These are phyloP conservation scores for Murraya paniculata DNA, from an alignment of 345 rosid species.

Conservation along the genomic window DNA sequence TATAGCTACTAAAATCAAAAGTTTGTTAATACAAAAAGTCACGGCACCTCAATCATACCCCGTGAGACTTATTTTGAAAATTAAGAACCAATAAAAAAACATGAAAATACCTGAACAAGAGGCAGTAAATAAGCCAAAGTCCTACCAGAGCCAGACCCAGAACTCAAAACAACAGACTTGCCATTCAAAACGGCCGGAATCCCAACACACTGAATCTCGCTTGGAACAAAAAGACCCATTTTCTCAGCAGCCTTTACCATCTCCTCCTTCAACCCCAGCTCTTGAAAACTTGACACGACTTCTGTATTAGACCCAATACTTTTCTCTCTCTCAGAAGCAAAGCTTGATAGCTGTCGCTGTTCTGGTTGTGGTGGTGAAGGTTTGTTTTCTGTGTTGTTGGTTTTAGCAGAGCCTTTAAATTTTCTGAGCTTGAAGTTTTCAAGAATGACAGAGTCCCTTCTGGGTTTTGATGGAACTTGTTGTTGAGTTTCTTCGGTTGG, in stretches of 20 bases:
- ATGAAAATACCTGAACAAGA: slow-evolving; percentile 50
- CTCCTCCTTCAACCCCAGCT: slow-evolving; percentile 54
- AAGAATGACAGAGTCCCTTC: slow-evolving; percentile 22
- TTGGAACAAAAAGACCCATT: slow-evolving; percentile 52
- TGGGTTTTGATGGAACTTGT: slow-evolving; percentile 14
- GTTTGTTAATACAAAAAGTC: background rate
- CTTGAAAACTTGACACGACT: slow-evolving; percentile 40
- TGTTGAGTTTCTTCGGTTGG: background rate
- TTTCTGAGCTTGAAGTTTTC: slow-evolving; percentile 50
- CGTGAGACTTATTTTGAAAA: too few species aligned
- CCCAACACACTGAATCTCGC: slow-evolving; percentile 68
- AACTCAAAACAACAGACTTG: slow-evolving; percentile 57
- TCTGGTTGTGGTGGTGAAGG: background rate
- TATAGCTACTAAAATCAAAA: background rate
- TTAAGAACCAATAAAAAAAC: too few species aligned
- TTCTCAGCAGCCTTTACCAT: slow-evolving; percentile 44
- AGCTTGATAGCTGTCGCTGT: background rate
- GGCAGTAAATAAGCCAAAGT: slow-evolving; percentile 64
- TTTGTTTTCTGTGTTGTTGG: slow-evolving; percentile 13
- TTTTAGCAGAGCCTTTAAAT: slow-evolving; percentile 38
- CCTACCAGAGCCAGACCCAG: slow-evolving; percentile 63
- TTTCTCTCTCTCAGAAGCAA: slow-evolving; percentile 8
- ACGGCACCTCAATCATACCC: too few species aligned
- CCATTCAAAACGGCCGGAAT: slow-evolving; percentile 62
- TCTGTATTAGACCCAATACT: slow-evolving; percentile 9